Conservation (phyloP, 768 basidiomycete species). For the Mycena venus region DNA sequence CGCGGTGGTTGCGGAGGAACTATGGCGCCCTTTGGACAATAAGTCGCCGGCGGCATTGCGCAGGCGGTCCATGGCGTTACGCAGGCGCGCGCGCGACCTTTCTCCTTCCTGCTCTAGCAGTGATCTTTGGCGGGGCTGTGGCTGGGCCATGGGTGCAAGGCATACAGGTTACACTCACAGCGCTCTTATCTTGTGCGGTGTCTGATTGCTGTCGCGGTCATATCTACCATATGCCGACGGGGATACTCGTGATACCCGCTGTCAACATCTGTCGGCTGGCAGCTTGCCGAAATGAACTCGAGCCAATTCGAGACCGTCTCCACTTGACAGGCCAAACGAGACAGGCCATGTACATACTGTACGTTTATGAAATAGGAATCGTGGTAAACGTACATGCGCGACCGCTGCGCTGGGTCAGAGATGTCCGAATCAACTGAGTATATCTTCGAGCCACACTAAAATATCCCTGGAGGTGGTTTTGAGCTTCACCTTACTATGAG, state of each 20-base stretch:
- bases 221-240: not conserved
- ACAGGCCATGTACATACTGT: too few relatives aligned
- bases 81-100: not conserved
- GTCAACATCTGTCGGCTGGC: not conserved
- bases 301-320: not conserved
- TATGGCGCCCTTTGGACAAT: not conserved
- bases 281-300: not conserved
- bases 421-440: too few relatives aligned
- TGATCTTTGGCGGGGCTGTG: not conserved
- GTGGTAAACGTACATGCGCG: too few relatives aligned
- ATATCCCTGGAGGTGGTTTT: too few relatives aligned
- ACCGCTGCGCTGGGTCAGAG: too few relatives aligned
- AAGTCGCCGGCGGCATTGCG: not conserved
- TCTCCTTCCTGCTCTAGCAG: not conserved
- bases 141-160: not conserved
- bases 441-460: too few relatives aligned
- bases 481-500: too few relatives aligned
- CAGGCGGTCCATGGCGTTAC: not conserved
- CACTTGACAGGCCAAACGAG: too few relatives aligned
- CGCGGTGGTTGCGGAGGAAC: not conserved
- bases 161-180: not conserved
- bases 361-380: too few relatives aligned
- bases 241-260: not conserved
- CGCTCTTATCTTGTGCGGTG: not conserved
- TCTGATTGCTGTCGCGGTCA: not conserved